Percentiles rank a stretch among this genome's conserved stretches.
Conservation (phyloP, 495 filamentous ascomycete genomes). For the Trichocladium uniseriatum region DNA sequence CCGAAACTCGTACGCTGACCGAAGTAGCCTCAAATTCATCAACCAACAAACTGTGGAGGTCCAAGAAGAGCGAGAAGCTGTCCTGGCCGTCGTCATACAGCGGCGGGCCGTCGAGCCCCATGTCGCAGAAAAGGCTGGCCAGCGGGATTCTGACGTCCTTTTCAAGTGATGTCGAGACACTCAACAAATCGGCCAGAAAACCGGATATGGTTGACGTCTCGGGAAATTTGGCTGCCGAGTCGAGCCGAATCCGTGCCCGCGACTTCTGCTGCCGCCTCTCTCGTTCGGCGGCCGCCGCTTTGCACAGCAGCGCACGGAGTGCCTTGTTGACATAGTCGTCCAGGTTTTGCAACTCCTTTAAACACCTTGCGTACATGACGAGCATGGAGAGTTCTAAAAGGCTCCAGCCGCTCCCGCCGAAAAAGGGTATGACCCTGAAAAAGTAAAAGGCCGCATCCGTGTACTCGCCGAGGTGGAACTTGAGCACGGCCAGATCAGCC, state of each 20-base stretch:
- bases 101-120: conserved; percentile 60
- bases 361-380: conserved; percentile 73
- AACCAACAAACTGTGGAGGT: conserved; percentile 60
- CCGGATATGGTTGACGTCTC: conserved; percentile 47
- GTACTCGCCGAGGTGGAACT: conserved; percentile 67
- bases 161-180: conserved; percentile 50
- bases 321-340: conserved; percentile 74
- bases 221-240: conserved; percentile 31
- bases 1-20: conserved; percentile 56
- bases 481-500: conserved; percentile 77
- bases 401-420: conserved; percentile 71
- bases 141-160: conserved; percentile 60
- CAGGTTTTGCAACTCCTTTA: conserved; percentile 62
- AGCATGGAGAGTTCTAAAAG: conserved; percentile 73
- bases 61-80: conserved; percentile 64
- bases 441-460: conserved; percentile 69
- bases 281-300: conserved; percentile 52
- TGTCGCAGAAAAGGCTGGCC: conserved; percentile 60
- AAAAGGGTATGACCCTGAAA: conserved; percentile 70
- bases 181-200: conserved; percentile 57
- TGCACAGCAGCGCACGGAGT: conserved; percentile 64
- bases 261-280: conserved; percentile 37
- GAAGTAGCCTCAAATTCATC: conserved; percentile 59
- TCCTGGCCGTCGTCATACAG: conserved; percentile 63
- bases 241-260: conserved; percentile 17